Evolutionary conservation across 2,329 filamentous ascomycete genomes (phyloP).

Genomic region (Alternaria sp.): DNA sequence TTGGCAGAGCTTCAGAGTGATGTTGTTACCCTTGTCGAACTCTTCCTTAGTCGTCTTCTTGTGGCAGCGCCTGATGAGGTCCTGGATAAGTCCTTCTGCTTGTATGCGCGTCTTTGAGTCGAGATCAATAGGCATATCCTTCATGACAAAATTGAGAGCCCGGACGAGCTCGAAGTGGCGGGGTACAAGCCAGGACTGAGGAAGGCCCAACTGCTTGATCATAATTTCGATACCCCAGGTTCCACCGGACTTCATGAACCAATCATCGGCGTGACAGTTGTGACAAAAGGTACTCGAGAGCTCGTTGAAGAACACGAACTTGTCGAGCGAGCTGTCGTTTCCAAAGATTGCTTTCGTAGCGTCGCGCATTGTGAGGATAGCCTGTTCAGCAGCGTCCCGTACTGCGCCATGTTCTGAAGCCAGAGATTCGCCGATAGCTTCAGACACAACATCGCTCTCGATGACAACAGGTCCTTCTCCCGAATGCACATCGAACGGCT

Average conservation of each 20-base stretch:
- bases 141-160: conserved; percentile 95
- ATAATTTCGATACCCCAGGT: conserved; percentile 89
- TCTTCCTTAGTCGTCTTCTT: conserved; percentile 84
- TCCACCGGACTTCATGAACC: conserved; percentile 97
- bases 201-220: conserved; percentile 83
- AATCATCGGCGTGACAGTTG: conserved; percentile 96
- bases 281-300: conserved; percentile 88
- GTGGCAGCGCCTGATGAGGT: conserved; percentile 79
- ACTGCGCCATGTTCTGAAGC: conserved; percentile 84
- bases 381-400: conserved; percentile 81
- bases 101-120: conserved; percentile 86
- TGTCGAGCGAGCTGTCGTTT: conserved; percentile 72
- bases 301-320: conserved; percentile 83
- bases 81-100: conserved; percentile 82
- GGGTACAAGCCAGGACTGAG: conserved; percentile 80
- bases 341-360: conserved; percentile 82
- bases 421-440: conserved; percentile 88
- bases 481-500: conserved; percentile 81
- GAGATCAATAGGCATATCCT: conserved; percentile 94
- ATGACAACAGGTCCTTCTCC: conserved; percentile 89
- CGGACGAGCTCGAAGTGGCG: conserved; percentile 89
- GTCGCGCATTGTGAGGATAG: conserved; percentile 80
- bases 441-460: conserved; percentile 84
- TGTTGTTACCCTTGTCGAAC: conserved; percentile 69
- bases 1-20: conserved; percentile 79